Evolutionary conservation across 2,329 filamentous ascomycete species (phyloP), one percentile per base, ranked within the genome.

Genomic region (Westerdykella aurantiaca): DNA sequence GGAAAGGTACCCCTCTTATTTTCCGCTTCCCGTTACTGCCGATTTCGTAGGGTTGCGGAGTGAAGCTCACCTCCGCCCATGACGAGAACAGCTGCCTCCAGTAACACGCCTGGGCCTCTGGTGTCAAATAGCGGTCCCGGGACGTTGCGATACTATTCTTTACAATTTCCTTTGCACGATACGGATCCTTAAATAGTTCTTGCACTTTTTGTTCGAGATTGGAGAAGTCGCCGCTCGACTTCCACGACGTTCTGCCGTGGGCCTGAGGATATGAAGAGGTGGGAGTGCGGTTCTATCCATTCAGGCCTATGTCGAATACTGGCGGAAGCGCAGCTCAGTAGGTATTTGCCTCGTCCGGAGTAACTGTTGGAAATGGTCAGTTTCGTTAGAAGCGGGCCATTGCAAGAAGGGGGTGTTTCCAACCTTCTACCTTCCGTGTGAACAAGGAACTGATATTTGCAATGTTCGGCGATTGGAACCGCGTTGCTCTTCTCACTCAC

Each of bases 71-170:
- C 11, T 48, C 48, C 25, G 48, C 54, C 64, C 67, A 70, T 2
- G 49, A 56, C 21, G 60, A 52, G 22, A 77, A 63, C 45, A 77
- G 52, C 37, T 70, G 65, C 10, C 76, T 67, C 76, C 76, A 79
- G 49, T 79, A 79, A 48, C 76, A 80, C 2, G 72, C 69, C 56
- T 79, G 73, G 1, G 76, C 75, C 3, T 75, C 74, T 1, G 75
- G 74, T 1, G 75, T 78, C 23, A 79, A 60, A 52, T 78, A 79
- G 3, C 72, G 61, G 50, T 79, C 74, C 2, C 75, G 68, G 51
- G 78, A 78, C 13, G 68, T 71, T 34, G 55, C 55, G 5, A 72
- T 67, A 3, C 66, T 68, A 51, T 78, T 77, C 22, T 70, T 60
- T 12, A 76, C 76, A 42, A 81, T 77, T 29, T 57, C 58, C 54